Conservation (phyloP, 176 grass and related monocot genomes). For the Elaeis guineensis region DNA sequence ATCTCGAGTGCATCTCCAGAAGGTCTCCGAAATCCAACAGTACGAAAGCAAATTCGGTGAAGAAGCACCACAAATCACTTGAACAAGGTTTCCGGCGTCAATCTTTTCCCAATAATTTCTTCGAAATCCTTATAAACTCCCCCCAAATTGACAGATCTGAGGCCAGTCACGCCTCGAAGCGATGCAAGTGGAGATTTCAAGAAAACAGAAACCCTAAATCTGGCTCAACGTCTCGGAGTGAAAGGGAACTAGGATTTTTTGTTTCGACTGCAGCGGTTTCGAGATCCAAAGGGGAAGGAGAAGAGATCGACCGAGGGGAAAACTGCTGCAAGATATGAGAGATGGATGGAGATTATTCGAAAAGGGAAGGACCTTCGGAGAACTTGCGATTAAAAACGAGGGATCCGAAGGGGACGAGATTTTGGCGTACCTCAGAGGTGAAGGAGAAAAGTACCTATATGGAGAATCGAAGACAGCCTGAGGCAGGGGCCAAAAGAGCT, state of each 20-base stretch:
- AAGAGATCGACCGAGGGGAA: background rate
- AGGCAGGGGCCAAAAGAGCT: no score
- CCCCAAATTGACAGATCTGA: background rate
- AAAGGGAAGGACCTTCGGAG: no score
- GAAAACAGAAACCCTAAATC: background rate
- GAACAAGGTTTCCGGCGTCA: background rate
- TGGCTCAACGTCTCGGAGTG: background rate
- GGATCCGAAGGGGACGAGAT: no score
- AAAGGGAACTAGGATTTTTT: background rate
- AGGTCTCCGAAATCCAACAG: slow-evolving; percentile 28
- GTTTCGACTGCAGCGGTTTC: background rate
- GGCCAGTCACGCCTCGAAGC: background rate
- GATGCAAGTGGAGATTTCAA: background rate
- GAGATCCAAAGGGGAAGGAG: background rate
- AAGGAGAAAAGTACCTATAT: no score
- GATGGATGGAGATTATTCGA: no score
- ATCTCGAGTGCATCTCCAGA: slow-evolving; percentile 38
- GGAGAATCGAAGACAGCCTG: no score
- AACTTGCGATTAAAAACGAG: no score
- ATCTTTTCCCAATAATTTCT: no score
- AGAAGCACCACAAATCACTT: slow-evolving; percentile 10
- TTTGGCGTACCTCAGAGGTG: no score
- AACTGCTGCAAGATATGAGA: background rate
- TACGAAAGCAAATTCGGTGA: slow-evolving; percentile 16
- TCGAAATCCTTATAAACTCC: background rate